These are phyloP conservation scores for Paraglomus occultum DNA, from an alignment of 192 early-diverging fungal genomes.

Conservation along the genomic window DNA sequence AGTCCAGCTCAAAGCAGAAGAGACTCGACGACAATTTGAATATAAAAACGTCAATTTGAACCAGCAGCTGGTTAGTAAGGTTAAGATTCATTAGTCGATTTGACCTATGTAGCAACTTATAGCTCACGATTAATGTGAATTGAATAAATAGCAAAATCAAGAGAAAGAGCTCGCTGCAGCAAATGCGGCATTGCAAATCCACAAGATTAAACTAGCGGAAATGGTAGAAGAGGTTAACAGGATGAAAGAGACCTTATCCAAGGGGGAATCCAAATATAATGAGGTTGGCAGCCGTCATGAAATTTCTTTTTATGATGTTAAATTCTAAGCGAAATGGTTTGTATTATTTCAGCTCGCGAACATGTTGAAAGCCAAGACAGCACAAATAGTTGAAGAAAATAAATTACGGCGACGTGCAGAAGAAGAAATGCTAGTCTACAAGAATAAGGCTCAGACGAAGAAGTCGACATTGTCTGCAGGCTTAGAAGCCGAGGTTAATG, in stretches of 20 bases:
- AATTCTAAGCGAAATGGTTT: not conserved
- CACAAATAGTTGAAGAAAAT: slow-evolving; percentile 50
- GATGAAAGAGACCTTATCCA: slow-evolving; percentile 57
- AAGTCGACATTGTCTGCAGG: not conserved
- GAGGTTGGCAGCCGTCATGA: slow-evolving; percentile 13
- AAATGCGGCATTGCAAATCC: slow-evolving; percentile 43
- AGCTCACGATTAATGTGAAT: not conserved
- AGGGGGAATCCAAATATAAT: slow-evolving; percentile 48
- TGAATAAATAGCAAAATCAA: slow-evolving; percentile 43
- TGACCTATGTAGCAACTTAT: not conserved
- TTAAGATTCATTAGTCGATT: not conserved
- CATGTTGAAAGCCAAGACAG: slow-evolving; percentile 58
- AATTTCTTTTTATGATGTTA: slow-evolving; percentile 1
- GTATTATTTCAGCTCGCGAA: slow-evolving; percentile 40
- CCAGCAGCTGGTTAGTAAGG: slow-evolving; percentile 15
- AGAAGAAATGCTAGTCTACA: slow-evolving; percentile 41
- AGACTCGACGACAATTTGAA: slow-evolving; percentile 9
- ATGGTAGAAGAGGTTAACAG: slow-evolving; percentile 54
- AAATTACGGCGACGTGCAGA: slow-evolving; percentile 50
- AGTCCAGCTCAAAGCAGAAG: slow-evolving; percentile 7
- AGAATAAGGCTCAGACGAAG: not conserved
- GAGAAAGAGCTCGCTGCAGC: slow-evolving; percentile 62
- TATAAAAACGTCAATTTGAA: slow-evolving; percentile 22
- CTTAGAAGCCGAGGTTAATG: not conserved
- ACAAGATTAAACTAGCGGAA: slow-evolving; percentile 53